Conservation (phyloP, 495 filamentous ascomycete genomes). For the Penicillium cosmopolitanum region DNA sequence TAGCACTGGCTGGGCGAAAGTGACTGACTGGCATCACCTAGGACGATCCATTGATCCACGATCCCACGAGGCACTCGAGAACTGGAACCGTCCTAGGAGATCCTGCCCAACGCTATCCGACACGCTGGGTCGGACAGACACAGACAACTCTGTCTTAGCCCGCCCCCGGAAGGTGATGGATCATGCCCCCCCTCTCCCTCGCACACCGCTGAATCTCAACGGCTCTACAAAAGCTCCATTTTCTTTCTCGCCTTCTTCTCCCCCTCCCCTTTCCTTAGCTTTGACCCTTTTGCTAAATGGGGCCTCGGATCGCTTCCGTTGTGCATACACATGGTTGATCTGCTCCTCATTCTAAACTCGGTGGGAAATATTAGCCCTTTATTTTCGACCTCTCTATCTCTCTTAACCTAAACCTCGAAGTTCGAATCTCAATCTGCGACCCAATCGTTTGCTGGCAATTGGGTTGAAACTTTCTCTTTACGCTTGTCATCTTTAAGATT, state of each 20-base stretch:
- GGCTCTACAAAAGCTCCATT: slow-evolving; percentile 20
- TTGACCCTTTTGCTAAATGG: slow-evolving; percentile 7
- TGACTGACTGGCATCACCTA: slow-evolving; percentile 2
- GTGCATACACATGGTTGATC: slow-evolving; percentile 23
- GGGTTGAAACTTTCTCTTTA: not conserved
- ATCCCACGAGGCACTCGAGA: slow-evolving; percentile 5
- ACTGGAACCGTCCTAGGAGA: slow-evolving; percentile 4
- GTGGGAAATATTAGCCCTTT: not conserved
- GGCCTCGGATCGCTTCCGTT: slow-evolving; percentile 25
- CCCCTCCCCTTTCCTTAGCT: slow-evolving; percentile 7
- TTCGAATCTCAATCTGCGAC: slow-evolving; percentile 1
- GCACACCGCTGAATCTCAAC: slow-evolving; percentile 35
- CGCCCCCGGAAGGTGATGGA: slow-evolving; percentile 25
- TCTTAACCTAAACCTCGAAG: not conserved
- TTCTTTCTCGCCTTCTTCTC: slow-evolving; percentile 6
- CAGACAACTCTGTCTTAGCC: slow-evolving; percentile 19
- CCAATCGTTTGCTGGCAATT: slow-evolving; percentile 7
- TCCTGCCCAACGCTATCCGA: slow-evolving; percentile 35
- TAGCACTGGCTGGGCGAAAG: not conserved
- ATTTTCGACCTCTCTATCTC: not conserved
- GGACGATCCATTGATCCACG: slow-evolving; percentile 4
- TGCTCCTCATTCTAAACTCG: slow-evolving; percentile 2
- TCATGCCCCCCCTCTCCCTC: slow-evolving; percentile 18
- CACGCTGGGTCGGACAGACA: slow-evolving; percentile 31
- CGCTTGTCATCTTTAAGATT: not conserved